phyloP scores from a whole-genome alignment of 495 filamentous ascomycete species.

The Sordaria brevicollis region DNA sequence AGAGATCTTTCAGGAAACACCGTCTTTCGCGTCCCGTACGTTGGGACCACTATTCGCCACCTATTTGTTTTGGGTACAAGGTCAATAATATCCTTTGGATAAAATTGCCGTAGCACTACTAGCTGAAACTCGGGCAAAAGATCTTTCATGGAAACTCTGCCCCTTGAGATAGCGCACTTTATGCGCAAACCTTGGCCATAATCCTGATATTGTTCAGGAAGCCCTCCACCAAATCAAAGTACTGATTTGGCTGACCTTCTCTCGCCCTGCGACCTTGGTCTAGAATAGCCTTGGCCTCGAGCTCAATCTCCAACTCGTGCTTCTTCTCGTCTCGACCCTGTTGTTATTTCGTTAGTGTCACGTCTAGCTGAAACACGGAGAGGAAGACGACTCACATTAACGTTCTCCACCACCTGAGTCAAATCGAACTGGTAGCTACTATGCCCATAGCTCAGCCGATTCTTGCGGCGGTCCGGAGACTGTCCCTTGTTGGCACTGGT shows the following conservation, averaged over 20 bases:
- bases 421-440: conserved; percentile 78
- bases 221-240: conserved; percentile 64
- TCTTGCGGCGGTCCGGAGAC: conserved; percentile 61
- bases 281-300: conserved; percentile 55
- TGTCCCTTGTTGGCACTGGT: conserved; percentile 28
- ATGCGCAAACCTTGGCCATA: conserved; percentile 30
- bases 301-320: conserved; percentile 83
- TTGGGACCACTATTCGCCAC: too few species aligned
- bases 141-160: background rate
- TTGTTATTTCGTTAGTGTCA: conserved; percentile 2
- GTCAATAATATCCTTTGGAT: too few species aligned
- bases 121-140: too few species aligned
- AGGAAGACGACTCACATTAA: conserved; percentile 39
- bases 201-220: conserved; percentile 76
- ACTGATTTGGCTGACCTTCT: conserved; percentile 51
- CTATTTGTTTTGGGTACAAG: too few species aligned
- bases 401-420: conserved; percentile 60
- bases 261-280: conserved; percentile 57
- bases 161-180: background rate
- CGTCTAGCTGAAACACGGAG: background rate
- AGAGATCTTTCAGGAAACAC: too few species aligned
- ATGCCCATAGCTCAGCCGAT: conserved; percentile 81
- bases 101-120: too few species aligned
- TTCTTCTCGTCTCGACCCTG: conserved; percentile 50
- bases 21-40: too few species aligned